Evolutionary conservation across 345 rosid genomes (phyloP), one percentile per base, ranked within the genome.

Genomic region (Lenwebbia sp.): DNA sequence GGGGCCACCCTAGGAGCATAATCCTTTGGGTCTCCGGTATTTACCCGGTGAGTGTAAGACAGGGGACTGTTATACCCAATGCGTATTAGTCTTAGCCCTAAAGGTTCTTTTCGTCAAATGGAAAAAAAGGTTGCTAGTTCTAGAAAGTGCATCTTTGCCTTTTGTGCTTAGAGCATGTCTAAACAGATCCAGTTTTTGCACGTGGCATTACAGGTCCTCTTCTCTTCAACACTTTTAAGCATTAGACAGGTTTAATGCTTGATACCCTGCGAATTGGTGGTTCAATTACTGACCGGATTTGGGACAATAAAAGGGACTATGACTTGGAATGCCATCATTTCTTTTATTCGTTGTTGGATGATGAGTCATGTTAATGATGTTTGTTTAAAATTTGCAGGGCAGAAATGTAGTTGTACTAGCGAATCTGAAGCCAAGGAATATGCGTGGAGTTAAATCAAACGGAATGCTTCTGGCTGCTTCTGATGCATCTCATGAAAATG

Each of bases 381-480:
- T 23, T 49, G 33, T 11, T 26, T 40, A 28, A 82, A 33, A 25
- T 84, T 33, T 56, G 88, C 89, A 95, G 96, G 94, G 92, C 57
- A 92, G 93, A 86, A 85, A 90, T 89, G 99, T 96, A 15, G 96
- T 93, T 84, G 99, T 97, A 28, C 90, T 97, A 75, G 96, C 98
- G 74, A 97, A 97, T 90, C 88, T 97, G 53, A 96, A 97, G 92
- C 92, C 99, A 2, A 92, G 99, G 90, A 97, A 94, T 86, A 97
- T 97, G 98, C 95, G 98, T 47, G 99, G 99, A 44, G 95, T 97
- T 1, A 96, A 97, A 92, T 97, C 99, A 25, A 90, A 55, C 85
- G 99, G 99, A 41, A 97, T 95, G 99, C 93, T 97, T 52, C 86
- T 96, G 88, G 95, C 96, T 90, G 98, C 99, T 53, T 96, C 98